phyloP scores from a whole-genome alignment of 345 rosid species.

The Iberis pinnata region DNA sequence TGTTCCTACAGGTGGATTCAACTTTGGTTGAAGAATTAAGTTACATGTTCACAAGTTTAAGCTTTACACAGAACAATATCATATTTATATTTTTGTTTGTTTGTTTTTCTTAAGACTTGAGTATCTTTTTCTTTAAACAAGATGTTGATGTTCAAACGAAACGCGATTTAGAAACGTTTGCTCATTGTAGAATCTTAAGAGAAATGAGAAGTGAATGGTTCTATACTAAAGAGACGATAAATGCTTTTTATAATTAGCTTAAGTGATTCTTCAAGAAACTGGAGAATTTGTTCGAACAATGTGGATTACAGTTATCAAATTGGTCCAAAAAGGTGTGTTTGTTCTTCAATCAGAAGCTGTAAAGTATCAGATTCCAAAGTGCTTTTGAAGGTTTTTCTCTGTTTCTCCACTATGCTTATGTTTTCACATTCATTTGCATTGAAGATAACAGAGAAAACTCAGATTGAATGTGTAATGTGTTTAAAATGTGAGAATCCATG shows the following conservation, averaged over 20 bases:
- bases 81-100: no score
- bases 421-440: slow-evolving; percentile 14
- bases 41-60: no score
- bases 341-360: slow-evolving; percentile 28
- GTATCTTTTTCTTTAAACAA: no score
- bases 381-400: slow-evolving; percentile 19
- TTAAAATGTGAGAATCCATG: slow-evolving; percentile 29
- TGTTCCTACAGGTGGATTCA: slow-evolving; percentile 64
- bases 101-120: no score
- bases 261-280: background rate
- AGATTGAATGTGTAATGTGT: slow-evolving; percentile 30
- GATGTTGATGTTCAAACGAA: no score
- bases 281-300: slow-evolving; percentile 20
- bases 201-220: no score
- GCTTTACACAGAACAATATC: no score
- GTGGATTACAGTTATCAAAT: slow-evolving; percentile 25
- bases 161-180: no score
- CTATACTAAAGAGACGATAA: background rate
- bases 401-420: slow-evolving; percentile 26
- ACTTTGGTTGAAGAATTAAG: slow-evolving; percentile 53
- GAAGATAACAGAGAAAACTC: background rate
- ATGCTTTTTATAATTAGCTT: background rate
- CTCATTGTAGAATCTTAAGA: no score
- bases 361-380: slow-evolving; percentile 30
- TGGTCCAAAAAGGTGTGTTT: slow-evolving; percentile 23